Evolutionary conservation across 306 rosid genomes (phyloP), one percentile per base, ranked within the genome.

Genomic region (Vigna nakashimae): DNA sequence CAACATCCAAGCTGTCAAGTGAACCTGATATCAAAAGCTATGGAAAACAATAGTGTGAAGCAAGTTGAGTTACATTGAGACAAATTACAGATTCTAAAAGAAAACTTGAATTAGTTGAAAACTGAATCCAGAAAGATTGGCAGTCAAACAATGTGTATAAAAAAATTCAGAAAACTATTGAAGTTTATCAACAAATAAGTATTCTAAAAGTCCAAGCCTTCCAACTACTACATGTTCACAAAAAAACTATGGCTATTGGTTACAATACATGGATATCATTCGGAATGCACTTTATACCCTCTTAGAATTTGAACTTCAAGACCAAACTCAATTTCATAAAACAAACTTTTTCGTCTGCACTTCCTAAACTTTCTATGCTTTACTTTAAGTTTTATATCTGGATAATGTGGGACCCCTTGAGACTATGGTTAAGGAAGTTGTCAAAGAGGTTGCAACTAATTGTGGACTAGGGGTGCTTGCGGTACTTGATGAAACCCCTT

Each of bases 11-110:
- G 92, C 98, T 89, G 75, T 93, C 97, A 56, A 92, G 96, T 81
- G 98, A 95, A 77, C 98, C 98, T 79, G 98, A 91, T 83, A 95
- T 95, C 84, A 95, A 85, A 84, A 95, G 98, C 98, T 95, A 90
- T 71, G 65, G 84, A 82, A 76, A 74, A 70, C 57, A 69, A 69
- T 32, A 50, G 38, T 55, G 82, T 80, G 76, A 80, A 77, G 77
- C 46, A 72, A 53, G 73, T 70, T 70, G 71, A 80, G 65, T 68
- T 65, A 73, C 69, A 80, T 53, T n/a, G 43, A 49, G 43, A 42
- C 32, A 20, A 16, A 49, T 34, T 50, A 66, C 38, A 79, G 20
- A 75, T 52, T 71, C 16, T 15, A 65, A 53, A 43, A 51, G 10
- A 9, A 50, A 48, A 42, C 46, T 42, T 26, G 40, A 36, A 56